Evolutionary conservation across 768 basidiomycete species (phyloP), one percentile per base, ranked within the genome.

Genomic region (Inosperma sp.): DNA sequence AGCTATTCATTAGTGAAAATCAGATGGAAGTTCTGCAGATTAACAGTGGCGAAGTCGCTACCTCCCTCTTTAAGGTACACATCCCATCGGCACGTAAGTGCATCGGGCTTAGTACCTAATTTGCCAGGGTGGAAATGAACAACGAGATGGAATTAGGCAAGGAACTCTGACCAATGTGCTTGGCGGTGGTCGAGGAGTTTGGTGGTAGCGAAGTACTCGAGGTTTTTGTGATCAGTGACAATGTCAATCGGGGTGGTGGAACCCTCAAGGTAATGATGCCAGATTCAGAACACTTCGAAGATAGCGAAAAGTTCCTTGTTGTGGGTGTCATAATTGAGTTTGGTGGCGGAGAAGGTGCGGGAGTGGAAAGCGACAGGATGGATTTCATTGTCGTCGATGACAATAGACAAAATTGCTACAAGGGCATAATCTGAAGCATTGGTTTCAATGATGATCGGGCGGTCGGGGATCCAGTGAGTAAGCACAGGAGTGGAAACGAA

Each of bases 221-320:
- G 59, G 43, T 67, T 67, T 21, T 59, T 56, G 45, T 65, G 60
- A 40, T 65, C 59, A 9, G 56, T 54, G 5, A 39, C 27, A 4
- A 65, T 54, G 13, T 52, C 48, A 7, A 59, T 29, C 2, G 51
- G 53, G 7, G 41, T 13, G 1, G 49, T 4, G 1, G 60, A 21
- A 33, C 61, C 62, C 10, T 57, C 44, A 0, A 66, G 44, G 46
- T 67, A 67, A 12, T 61, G 59, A 5, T 59, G 35, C 68, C 68
- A 74, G 22, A 63, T 55, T 5, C 61, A 47, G 1, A 72, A 49
- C 4, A 67, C 65, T 16, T 59, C n/a, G 16, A 77, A 65, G 8
- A 78, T 74, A 0, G 72, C 69, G 7, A 77, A 61, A 7, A 77
- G 45, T 58, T 79, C 75, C 48, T 67, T 65, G 59, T 79, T 70